Evolutionary conservation across 257 asterid species (phyloP), one percentile per base, ranked within the genome.

Genomic region (Primulina tabacum): DNA sequence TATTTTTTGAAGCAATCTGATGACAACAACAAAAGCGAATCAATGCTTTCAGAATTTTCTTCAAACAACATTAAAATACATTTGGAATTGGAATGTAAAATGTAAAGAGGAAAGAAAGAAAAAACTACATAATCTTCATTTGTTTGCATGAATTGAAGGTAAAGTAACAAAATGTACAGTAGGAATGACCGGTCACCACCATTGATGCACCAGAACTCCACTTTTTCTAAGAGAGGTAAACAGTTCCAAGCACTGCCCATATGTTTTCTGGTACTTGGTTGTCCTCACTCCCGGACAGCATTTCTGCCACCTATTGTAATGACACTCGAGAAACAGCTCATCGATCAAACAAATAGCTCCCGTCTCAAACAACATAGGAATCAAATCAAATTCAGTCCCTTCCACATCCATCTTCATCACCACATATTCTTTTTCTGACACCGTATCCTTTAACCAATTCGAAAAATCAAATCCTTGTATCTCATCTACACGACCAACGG

Each of bases 391-490:
- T 71, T 93, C 99, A 16, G 99, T 93, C 74, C 99, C 99, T 85
- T 90, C 99, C 17, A 93, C 96, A 63, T 93, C 99, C 97, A 93
- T 90, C 87, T 93, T 93, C 97, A 89, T 89, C 76, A 93, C 97
- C 59, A 93, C 97, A 73, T 82, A 93, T 73, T 90, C 97, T 74
- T 69, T 90, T 82, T 82, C 83, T 0, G 88, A 33, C 9, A 90
- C 96, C 0, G 91, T 75, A 26, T 71, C 80, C 84, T 81, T 90
- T 86, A 93, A 78, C 99, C 99, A 93, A n/a, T 75, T 87, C 7
- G 97, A 96, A 77, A 93, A 89, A 73, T 93, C 96, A 60, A 93
- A 93, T 18, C 97, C 99, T 74, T 81, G 90, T 76, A 90, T 93
- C 83, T 82, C 82, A 80, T 93, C 88, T 33, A 89, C 89, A 28